Conservation (phyloP, 75 land plant genomes). For the Cunninghamia lanceolata region DNA sequence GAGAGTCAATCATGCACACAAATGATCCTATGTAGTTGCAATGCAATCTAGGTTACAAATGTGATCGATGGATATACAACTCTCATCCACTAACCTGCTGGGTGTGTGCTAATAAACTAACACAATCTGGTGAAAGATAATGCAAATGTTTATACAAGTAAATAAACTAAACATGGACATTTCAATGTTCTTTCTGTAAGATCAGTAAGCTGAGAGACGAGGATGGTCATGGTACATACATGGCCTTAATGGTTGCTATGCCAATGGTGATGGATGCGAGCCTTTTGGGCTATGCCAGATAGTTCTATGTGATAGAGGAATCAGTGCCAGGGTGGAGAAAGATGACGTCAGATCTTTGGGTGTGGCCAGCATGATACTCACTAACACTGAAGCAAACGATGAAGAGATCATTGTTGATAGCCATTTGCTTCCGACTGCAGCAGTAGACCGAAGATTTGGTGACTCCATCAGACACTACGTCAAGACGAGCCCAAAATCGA, state of each 20-base stretch:
- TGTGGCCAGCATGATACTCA: slow-evolving; percentile 66
- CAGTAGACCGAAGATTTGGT: slow-evolving; percentile 13
- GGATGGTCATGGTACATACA: slow-evolving; percentile 70
- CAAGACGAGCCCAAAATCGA: slow-evolving; percentile 7
- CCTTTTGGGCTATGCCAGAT: slow-evolving; percentile 45
- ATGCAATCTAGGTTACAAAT: no score
- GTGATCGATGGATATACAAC: no score
- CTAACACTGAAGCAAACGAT: slow-evolving; percentile 36
- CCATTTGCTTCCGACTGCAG: slow-evolving; percentile 32
- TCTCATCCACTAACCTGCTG: no score
- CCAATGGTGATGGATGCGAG: slow-evolving; percentile 36
- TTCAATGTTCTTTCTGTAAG: no score
- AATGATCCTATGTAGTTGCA: no score
- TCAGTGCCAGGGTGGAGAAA: slow-evolving; percentile 46
- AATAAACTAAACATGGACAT: no score
- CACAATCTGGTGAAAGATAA: no score
- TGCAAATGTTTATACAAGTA: no score
- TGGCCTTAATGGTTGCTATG: slow-evolving; percentile 59
- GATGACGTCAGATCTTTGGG: slow-evolving; percentile 54
- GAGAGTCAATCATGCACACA: no score
- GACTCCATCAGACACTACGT: slow-evolving; percentile 17
- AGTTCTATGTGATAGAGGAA: slow-evolving; percentile 65
- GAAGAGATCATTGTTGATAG: slow-evolving; percentile 45
- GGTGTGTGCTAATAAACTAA: no score
- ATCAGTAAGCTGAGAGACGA: slow-evolving; percentile 28